Evolutionary conservation across 1,139 yeast species (phyloP), one percentile per base, ranked within the genome.

Genomic region (Scheffersomyces insectosa): DNA sequence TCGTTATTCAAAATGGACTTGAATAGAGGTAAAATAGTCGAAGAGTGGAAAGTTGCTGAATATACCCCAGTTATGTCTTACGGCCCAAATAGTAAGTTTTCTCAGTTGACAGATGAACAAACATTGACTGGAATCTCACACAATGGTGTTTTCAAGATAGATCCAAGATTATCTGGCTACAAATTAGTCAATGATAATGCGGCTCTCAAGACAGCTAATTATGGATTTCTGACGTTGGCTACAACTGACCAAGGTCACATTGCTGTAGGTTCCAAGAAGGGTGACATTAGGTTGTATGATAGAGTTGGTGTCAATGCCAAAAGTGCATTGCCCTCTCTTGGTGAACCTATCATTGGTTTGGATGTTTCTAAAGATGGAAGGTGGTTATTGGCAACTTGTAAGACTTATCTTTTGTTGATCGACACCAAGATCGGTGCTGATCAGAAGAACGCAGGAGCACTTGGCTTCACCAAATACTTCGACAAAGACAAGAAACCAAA

Each of bases 351-450:
- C 39, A 66, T 74, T 39, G 86, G 86, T 23, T 55, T 88, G 25
- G 91, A 86, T 46, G 81, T 80, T 1, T 82, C 95, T 5, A 81
- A 85, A 20, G 95, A 87, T 59, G 97, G 97, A 44, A 73, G 80
- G 55, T 89, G 91, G 88, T 56, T 89, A 35, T 68, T 90, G 47
- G 95, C 90, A 1, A 89, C 97, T 0, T 87, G 93, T 67, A 70
- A 75, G 53, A 77, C 81, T 1, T 87, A 86, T 57, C 65, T 89
- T 45, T 68, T 89, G 44, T 72, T 90, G 39, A 72, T 88, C 49
- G 95, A 88, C 60, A 70, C 82, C 8, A 69, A 74, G 30, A 82
- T 86, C 44, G 80, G 80, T 43, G 75, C 72, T 5, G 93, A 88
- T 25, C 72, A 68, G 49, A 77, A 72, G 55, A 74, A 85, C 56